phyloP scores from a whole-genome alignment of 139 green algal genomes.

The Parachlorella kessleri region DNA sequence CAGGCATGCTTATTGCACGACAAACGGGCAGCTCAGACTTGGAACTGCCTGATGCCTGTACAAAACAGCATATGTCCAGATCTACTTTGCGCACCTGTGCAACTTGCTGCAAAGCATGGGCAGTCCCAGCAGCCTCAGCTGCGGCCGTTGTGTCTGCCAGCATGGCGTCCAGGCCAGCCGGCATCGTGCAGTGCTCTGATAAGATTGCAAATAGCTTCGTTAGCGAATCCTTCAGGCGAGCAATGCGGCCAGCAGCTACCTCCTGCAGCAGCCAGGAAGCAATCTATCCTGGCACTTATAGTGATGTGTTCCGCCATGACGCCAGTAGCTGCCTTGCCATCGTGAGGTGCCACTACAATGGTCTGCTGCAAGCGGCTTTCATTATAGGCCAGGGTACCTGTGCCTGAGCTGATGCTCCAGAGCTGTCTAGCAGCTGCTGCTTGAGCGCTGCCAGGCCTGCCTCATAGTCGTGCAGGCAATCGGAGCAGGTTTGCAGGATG shows the following conservation, averaged over 20 bases:
- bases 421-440: constrained; percentile 1
- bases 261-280: background rate
- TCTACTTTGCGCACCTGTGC: background rate
- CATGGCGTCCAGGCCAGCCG: background rate
- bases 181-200: background rate
- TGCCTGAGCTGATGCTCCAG: background rate
- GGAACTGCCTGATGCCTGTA: too few species aligned
- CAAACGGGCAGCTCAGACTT: too few species aligned
- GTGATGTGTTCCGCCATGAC: too few species aligned
- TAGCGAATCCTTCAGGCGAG: background rate
- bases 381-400: background rate
- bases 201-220: background rate
- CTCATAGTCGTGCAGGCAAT: constrained; percentile 7
- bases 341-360: too few species aligned
- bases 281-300: background rate
- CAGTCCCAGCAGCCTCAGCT: background rate
- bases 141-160: background rate
- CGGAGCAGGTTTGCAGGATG: background rate
- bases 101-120: background rate
- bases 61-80: background rate
- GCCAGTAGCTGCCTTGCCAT: too few species aligned
- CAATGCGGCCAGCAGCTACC: background rate
- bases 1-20: too few species aligned
- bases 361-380: background rate
- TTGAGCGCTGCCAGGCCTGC: background rate